Conservation (phyloP, 768 basidiomycete species). For the Serendipita indica region DNA sequence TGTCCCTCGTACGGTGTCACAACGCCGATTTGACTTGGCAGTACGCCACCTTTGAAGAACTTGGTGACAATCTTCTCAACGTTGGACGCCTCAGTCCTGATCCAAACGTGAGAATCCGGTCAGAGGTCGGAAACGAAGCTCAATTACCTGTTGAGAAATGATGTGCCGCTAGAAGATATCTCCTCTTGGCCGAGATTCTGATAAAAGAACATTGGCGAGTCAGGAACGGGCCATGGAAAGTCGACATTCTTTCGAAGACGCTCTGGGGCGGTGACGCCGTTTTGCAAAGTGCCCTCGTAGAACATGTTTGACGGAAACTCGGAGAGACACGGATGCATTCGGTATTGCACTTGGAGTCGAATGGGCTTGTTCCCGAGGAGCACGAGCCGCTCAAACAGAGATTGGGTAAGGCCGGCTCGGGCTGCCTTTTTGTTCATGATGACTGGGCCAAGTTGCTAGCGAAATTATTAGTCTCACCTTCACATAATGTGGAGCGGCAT, state of each 20-base stretch:
- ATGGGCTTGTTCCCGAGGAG: conserved; percentile 92
- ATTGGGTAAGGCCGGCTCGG: conserved; percentile 95
- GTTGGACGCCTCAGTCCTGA: conserved; percentile 92
- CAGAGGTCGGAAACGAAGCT: conserved; percentile 16
- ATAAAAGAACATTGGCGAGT: conserved; percentile 99
- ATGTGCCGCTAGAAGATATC: conserved; percentile 95
- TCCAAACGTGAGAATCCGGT: conserved; percentile 11
- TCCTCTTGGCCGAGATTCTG: conserved; percentile 98
- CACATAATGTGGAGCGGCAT: conserved; percentile 11
- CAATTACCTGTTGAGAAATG: conserved; percentile 92
- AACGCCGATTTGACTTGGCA: conserved; percentile 91
- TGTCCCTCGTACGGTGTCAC: conserved; percentile 99
- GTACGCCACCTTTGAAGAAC: conserved; percentile 98
- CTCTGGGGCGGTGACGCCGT: conserved; percentile 97
- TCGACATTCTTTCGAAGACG: conserved; percentile 95
- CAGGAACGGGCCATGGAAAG: conserved; percentile 95
- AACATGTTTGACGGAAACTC: conserved; percentile 99
- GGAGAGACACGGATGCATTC: conserved; percentile 98
- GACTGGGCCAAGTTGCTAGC: conserved; percentile 87
- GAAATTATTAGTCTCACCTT: conserved; percentile 12
- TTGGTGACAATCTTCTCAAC: conserved; percentile 99
- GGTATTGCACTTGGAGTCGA: conserved; percentile 96
- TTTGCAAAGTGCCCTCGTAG: conserved; percentile 96
- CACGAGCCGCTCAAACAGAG: conserved; percentile 93
- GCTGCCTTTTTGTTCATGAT: conserved; percentile 99